These are phyloP conservation scores for Atalantia buxifolia DNA, from an alignment of 345 rosid species.

Conservation along the genomic window DNA sequence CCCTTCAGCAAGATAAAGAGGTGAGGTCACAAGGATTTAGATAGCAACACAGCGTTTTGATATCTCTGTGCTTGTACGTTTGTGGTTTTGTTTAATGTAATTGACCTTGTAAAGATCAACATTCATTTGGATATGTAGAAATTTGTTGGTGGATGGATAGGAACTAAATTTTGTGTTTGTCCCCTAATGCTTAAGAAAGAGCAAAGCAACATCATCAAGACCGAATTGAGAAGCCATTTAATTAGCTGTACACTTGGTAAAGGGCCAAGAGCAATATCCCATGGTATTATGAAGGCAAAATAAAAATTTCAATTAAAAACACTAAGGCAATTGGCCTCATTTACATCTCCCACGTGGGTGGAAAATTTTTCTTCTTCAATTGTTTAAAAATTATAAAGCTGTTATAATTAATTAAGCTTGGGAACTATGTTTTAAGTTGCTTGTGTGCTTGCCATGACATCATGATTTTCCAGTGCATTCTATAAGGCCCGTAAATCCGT, in stretches of 20 bases:
- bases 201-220: neutral
- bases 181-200: conserved; percentile 17
- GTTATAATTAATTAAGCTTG: no score
- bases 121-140: neutral
- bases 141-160: neutral
- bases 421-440: no score
- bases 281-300: neutral
- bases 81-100: neutral
- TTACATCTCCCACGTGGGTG: no score
- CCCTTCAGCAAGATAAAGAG: conserved; percentile 21
- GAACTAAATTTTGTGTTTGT: neutral
- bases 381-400: no score
- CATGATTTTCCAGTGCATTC: no score
- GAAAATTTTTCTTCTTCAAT: no score
- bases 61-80: neutral
- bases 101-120: neutral
- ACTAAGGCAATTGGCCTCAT: no score
- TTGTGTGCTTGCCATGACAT: no score
- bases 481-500: no score
- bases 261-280: neutral
- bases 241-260: neutral
- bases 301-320: no score
- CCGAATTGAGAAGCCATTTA: neutral
- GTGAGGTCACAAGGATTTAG: neutral
- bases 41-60: neutral